Base-by-base conservation (phyloP, 768 basidiomycete species). In the Lactarius pseudohatsudake region DNA sequence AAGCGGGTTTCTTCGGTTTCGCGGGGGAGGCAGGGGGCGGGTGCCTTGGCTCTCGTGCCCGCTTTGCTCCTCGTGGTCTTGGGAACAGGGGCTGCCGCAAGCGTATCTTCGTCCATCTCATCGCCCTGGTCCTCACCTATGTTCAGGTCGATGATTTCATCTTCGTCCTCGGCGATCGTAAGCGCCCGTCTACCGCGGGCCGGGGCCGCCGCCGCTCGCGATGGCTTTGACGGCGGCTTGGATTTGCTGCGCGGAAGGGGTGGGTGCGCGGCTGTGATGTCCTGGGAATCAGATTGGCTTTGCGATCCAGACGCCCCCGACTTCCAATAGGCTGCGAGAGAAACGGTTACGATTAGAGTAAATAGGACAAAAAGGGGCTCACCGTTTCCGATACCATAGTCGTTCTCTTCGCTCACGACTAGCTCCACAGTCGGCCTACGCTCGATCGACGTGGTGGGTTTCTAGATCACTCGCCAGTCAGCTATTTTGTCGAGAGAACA, bases 341-440 rank as follows among this genome's bases (percentile, higher is more conserved):
- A 32, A n/a, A 36, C 11, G 20, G 30, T 15, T 11, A 22, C 4
- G 36, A 16, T 53, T 53, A 64, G 60, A 38, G 57, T n/a, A 62
- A 32, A 32, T 40, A 11, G 64, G n/a, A 4, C 4, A n/a, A 8
- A 34, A 43, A 6, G 11, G 15, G 13, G 47, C 79, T 65, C 68
- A 87, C 87, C 75, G 45, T 79, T 71, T 8, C 84, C 87, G 67
- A 85, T 77, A 0, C 84, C 86, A 65, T 82, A 82, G 68, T 87
- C 85, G 61, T 82, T 81, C 16, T 81, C 81, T n/a, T 82, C 80
- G 62, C 71, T 81, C 3, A 78, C 70, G 62, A 86, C 75, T n/a
- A 90, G 77, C 30, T 86, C 84, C 18, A 90, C 74, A 18, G 75
- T 79, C 16, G 28, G 22, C 76, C 71, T 59, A 74, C 73, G 22